Evolutionary conservation across 2,329 filamentous ascomycete genomes (phyloP).

Genomic region (Aspergillus persii): DNA sequence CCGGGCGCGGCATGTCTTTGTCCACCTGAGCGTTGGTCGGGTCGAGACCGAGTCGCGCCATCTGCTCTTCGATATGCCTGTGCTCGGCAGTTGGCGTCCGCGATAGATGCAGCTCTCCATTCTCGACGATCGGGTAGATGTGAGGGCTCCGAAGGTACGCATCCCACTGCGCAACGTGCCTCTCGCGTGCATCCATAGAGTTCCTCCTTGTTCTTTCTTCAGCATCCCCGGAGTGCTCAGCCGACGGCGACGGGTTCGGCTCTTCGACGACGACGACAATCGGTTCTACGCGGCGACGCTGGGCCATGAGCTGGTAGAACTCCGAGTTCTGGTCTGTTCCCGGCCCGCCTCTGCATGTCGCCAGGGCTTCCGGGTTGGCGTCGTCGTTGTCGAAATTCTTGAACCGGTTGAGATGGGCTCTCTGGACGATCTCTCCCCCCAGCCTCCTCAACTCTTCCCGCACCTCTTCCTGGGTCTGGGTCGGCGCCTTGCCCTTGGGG

Average conservation of each 20-base stretch:
- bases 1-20: background rate
- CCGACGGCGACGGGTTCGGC: background rate
- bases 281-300: constrained; percentile 2
- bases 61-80: background rate
- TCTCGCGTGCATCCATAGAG: background rate
- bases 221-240: background rate
- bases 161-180: constrained; percentile 8
- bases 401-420: constrained; percentile 13
- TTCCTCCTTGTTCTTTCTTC: too few relatives aligned
- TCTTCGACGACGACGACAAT: background rate
- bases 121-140: constrained; percentile 16
- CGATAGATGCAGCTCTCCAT: constrained; percentile 12
- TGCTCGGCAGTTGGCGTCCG: constrained; percentile 12
- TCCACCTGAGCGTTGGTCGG: background rate
- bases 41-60: constrained; percentile 1
- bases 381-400: constrained; percentile 7
- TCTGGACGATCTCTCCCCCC: constrained; percentile 16
- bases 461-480: constrained; percentile 5
- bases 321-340: constrained; percentile 24
- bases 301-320: constrained; percentile 17
- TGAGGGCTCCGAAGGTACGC: constrained; percentile 13
- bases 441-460: constrained; percentile 21
- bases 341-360: constrained; percentile 26
- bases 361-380: constrained; percentile 21
- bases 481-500: background rate